Evolutionary conservation across 768 basidiomycete genomes (phyloP), one percentile per base, ranked within the genome.

Genomic region (Leccinum rimulosum): DNA sequence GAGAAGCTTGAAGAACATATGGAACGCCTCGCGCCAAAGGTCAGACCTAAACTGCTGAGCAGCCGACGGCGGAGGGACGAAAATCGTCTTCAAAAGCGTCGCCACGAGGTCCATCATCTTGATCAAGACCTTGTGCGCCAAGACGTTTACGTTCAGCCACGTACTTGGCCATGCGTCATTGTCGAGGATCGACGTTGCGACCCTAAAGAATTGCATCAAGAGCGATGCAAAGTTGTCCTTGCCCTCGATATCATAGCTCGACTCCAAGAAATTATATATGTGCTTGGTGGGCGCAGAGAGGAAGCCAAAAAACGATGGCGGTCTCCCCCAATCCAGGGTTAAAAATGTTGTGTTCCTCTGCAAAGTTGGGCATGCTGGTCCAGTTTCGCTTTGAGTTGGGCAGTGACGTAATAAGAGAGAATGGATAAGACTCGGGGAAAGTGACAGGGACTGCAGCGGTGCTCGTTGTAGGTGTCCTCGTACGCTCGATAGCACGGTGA

Each of bases 381-480:
- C 77, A 74, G 52, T 75, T 78, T 15, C 78, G 75, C 40, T 77
- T 76, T 30, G 77, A 67, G 57, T 84, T 85, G 3, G 91, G 89
- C 27, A 87, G 73, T 33, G 85, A 79, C 0, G 89, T 79, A 27
- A 93, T 67, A 22, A 98, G 79, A 6, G 93, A 87, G 73, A 97
- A 95, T 0, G 96, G 96, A 71, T 98, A 95, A 0, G 95, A 89
- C 63, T 94, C 90, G 0, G 96, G 96, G 75, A 98, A 98, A 1
- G 91, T 89, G 48, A 91, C 85, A 0, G 94, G 95, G 2, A 82
- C 70, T 2, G 77, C 69, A 22, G 85, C 75, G 51, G 86, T 83
- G 28, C 79, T 74, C 3, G 87, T 85, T 2, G 83, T 79, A 17
- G 80, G 78, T 0, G 87, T 81, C 50, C 82, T 83, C 28, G 81